Base-by-base conservation (phyloP, 2,329 filamentous ascomycete species). In the Paecilomyces niveus region DNA sequence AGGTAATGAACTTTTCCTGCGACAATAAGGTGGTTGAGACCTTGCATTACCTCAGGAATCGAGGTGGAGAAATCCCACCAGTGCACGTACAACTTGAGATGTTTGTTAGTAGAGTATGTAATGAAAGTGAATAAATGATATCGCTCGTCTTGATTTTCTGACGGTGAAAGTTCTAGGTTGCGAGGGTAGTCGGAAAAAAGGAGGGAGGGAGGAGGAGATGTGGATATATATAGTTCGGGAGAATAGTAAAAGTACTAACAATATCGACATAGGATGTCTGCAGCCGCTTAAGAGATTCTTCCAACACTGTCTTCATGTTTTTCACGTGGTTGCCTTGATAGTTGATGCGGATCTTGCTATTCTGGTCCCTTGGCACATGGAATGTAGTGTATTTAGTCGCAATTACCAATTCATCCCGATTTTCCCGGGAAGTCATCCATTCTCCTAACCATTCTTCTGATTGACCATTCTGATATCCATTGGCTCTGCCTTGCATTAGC, bases 21-120 rank as follows among this genome's bases (percentile, higher is more conserved):
- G 0, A 68, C 60, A 0, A 89, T 84, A 5, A 88, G 76, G 18
- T 80, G 72, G 66, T 89, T 86, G 15, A 90, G 76, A 1, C 78
- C 79, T 57, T 89, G 84, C 87, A 90, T 90, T 53, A 90, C 56
- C 66, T 90, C 86, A 0, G 82, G 78, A 54, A 89, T 83, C 0
- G 80, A 81, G 24, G 83, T 85, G n/a, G 80, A 83, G 66, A 80
- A 87, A 68, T 89, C 87, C 85, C 86, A 89, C 53, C 57, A 70
- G 53, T 75, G 72, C 1, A 74, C 66, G 55, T 71, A 74, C 31
- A 71, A 62, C 9, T 57, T 22, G 26, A 76, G 11, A 59, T n/a
- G 11, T 6, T n/a, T 15, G n/a, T 39, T 39, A 39, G 35, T 15
- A n/a, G 5, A 29, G 26, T 29, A 29, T 29, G 7, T 5, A 29